Percentiles rank a stretch among this genome's conserved stretches.
Conservation (phyloP, 805 yeast genomes). For the Lipomyces orientalis region DNA sequence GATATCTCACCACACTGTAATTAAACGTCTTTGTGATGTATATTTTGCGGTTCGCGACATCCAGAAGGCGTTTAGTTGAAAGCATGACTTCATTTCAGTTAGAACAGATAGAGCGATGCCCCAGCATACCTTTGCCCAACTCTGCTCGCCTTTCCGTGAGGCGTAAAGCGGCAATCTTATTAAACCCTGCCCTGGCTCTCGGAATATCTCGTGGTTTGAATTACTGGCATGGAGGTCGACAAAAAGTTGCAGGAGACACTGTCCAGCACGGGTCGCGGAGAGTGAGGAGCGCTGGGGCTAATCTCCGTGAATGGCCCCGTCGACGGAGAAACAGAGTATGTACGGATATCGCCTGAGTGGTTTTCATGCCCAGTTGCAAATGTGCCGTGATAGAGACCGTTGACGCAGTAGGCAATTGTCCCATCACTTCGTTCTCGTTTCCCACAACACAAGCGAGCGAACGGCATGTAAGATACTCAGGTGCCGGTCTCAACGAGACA, state of each 20-base stretch:
- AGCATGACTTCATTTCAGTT: background rate
- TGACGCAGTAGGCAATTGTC: background rate
- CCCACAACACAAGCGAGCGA: background rate
- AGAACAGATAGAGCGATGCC: background rate
- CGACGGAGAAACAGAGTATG: background rate
- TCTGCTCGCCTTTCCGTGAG: background rate
- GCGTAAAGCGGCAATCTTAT: background rate
- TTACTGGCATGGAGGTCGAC: background rate
- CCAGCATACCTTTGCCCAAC: background rate
- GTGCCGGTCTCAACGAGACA: background rate
- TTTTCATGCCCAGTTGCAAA: background rate
- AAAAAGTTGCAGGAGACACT: background rate
- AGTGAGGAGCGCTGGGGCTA: background rate
- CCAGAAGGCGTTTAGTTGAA: background rate
- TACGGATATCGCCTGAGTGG: background rate
- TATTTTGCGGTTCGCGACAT: background rate
- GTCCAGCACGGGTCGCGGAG: background rate
- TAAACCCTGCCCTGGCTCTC: background rate
- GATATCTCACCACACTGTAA: background rate
- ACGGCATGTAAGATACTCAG: background rate
- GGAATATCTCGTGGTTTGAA: background rate
- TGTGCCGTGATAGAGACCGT: background rate
- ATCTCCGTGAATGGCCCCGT: background rate
- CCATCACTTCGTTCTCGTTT: background rate
- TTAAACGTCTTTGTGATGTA: background rate